A percentile compares a stretch with the other conserved stretches of the same genome.
phyloP scores from a whole-genome alignment of 169 alveolate species.

The Plasmodium gaboni region DNA sequence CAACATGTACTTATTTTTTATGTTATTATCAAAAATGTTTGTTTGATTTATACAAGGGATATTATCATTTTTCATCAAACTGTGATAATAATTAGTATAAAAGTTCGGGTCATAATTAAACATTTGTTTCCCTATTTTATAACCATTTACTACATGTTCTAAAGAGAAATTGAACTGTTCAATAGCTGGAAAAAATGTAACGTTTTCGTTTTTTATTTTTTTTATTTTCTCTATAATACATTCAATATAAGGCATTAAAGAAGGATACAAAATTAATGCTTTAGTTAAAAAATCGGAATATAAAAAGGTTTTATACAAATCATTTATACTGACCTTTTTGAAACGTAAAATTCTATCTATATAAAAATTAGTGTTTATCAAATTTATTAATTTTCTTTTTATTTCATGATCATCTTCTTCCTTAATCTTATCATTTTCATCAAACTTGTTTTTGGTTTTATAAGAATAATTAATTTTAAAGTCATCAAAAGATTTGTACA shows the following conservation, averaged over 20 bases:
- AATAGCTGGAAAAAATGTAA: neutral
- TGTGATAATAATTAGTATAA: neutral
- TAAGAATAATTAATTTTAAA: slow-evolving; percentile 71
- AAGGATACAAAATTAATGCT: slow-evolving; percentile 64
- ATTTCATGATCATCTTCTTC: slow-evolving; percentile 16
- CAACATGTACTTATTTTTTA: no score
- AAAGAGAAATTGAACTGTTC: slow-evolving; percentile 39
- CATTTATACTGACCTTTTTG: slow-evolving; percentile 51
- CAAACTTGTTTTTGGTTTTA: neutral
- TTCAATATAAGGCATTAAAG: slow-evolving; percentile 57
- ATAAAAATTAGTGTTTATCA: slow-evolving; percentile 27
- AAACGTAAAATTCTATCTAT: slow-evolving; percentile 55
- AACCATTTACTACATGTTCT: neutral
- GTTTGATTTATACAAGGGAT: no score
- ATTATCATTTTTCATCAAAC: slow-evolving; percentile 4
- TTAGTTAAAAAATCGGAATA: slow-evolving; percentile 68
- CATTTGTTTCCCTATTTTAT: no score
- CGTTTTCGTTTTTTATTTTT: slow-evolving; percentile 47
- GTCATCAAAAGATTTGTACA: slow-evolving; percentile 59
- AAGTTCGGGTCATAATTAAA: no score
- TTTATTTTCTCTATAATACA: slow-evolving; percentile 50
- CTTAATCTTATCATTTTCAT: slow-evolving; percentile 8
- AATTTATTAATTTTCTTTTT: slow-evolving; percentile 43
- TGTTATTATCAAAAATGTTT: no score
- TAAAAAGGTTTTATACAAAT: slow-evolving; percentile 60